These are phyloP conservation scores for Eucalyptus urophylla DNA, from an alignment of 345 rosid species.

Conservation along the genomic window DNA sequence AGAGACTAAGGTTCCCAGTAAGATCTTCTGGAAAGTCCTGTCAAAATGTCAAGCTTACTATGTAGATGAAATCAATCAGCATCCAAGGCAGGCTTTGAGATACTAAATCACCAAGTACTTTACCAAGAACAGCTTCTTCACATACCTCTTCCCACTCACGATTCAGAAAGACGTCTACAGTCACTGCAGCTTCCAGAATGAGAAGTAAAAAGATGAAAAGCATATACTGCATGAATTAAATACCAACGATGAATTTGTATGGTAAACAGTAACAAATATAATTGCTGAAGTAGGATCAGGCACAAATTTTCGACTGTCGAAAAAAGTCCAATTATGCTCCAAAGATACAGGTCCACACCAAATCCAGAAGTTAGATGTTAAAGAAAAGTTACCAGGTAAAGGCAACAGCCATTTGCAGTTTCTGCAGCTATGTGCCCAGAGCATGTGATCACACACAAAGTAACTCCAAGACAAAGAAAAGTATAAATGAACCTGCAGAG, in stretches of 20 bases:
- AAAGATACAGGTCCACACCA: neutral
- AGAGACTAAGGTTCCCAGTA: constrained; percentile 50
- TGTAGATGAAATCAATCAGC: neutral
- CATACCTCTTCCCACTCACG: constrained; percentile 76
- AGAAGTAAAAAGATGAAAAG: constrained; percentile 47
- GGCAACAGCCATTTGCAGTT: constrained; percentile 79
- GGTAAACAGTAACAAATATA: neutral
- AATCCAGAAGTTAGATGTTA: neutral
- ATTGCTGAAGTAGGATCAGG: neutral
- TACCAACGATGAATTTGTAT: neutral
- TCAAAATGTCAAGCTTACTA: neutral
- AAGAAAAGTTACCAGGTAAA: constrained; percentile 44
- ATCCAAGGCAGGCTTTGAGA: neutral
- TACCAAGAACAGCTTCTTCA: neutral
- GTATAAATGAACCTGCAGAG: constrained; percentile 72
- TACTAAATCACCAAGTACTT: neutral
- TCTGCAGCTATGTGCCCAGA: constrained; percentile 83
- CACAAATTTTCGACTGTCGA: neutral
- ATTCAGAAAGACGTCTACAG: constrained; percentile 64
- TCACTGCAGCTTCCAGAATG: constrained; percentile 71
- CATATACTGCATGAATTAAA: constrained; percentile 46
- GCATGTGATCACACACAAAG: constrained; percentile 62
- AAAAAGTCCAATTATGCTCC: neutral
- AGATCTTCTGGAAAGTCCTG: constrained; percentile 93
- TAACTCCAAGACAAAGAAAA: constrained; percentile 54